A percentile compares a stretch with the other conserved stretches of the same genome.
phyloP scores from a whole-genome alignment of 2,329 filamentous ascomycete species.

The Apiospora marii region DNA sequence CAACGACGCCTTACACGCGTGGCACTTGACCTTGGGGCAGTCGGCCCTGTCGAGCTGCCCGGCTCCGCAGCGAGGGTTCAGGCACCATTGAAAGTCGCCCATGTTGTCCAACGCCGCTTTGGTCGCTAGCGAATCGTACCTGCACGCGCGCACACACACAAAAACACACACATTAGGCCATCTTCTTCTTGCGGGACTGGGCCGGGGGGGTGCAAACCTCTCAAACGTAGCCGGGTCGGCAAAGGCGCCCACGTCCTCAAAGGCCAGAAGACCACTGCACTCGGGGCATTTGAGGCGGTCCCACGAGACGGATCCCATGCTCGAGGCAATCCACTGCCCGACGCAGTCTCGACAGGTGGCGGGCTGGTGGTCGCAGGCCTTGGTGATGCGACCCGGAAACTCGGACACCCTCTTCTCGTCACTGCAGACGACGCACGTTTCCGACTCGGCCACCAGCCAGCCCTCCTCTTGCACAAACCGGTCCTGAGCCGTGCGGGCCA shows the following conservation, averaged over 20 bases:
- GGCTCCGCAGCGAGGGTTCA: constrained; percentile 45
- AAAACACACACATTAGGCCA: neutral
- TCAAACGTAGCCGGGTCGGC: constrained; percentile 39
- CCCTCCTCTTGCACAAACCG: constrained; percentile 42
- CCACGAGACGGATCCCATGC: constrained; percentile 41
- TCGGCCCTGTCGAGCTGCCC: constrained; percentile 46
- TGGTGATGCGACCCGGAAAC: constrained; percentile 42
- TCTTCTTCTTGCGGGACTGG: neutral
- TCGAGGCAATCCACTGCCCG: constrained; percentile 43
- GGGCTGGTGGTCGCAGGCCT: constrained; percentile 39
- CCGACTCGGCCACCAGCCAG: constrained; percentile 42
- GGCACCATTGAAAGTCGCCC: constrained; percentile 48
- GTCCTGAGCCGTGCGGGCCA: constrained; percentile 38
- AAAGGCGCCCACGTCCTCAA: constrained; percentile 41
- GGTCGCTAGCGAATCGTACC: constrained; percentile 46
- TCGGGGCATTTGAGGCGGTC: constrained; percentile 46
- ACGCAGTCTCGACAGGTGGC: constrained; percentile 45
- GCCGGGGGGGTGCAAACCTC: constrained; percentile 25
- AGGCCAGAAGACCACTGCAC: constrained; percentile 41
- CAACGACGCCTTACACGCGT: constrained; percentile 40
- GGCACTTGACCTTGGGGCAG: constrained; percentile 45
- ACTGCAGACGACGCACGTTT: constrained; percentile 44
- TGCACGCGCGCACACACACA: neutral
- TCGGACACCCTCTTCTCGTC: constrained; percentile 45
- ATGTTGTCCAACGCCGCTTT: constrained; percentile 41